Percentiles rank a stretch among this genome's conserved stretches.
Evolutionary conservation across 441 rosid genomes (phyloP).

Genomic region (Pelargonium cotyledonis): DNA sequence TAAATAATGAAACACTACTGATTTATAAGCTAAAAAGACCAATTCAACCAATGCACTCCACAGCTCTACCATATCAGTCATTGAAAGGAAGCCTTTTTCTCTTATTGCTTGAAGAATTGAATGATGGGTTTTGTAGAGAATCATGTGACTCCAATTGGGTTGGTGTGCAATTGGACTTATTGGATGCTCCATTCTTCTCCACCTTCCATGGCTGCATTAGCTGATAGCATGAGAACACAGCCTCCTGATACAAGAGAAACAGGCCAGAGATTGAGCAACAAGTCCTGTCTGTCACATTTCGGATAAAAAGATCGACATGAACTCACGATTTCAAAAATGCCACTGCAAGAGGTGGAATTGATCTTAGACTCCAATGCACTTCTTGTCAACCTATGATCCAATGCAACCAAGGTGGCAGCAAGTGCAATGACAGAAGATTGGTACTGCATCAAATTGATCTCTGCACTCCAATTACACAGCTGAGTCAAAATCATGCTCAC

Average conservation of each 20-base stretch:
- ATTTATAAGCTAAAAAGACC: background rate
- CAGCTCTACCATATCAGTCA: background rate
- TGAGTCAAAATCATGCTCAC: background rate
- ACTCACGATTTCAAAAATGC: conserved; percentile 49
- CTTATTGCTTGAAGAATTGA: conserved; percentile 28
- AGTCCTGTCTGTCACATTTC: background rate
- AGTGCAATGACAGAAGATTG: conserved; percentile 52
- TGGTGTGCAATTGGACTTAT: too few species aligned
- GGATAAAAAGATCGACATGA: background rate
- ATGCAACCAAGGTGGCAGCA: conserved; percentile 40
- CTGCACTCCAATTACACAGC: conserved; percentile 21
- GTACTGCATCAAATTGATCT: conserved; percentile 33
- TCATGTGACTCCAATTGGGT: too few species aligned
- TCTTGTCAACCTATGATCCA: conserved; percentile 34
- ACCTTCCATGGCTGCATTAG: conserved; percentile 33
- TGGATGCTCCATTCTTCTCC: conserved; percentile 10
- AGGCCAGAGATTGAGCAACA: background rate
- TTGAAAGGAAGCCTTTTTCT: conserved; percentile 35
- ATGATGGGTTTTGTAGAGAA: conserved; percentile 13
- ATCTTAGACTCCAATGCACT: conserved; percentile 31
- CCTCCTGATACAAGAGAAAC: conserved; percentile 34
- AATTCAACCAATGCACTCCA: too few species aligned
- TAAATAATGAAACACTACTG: background rate
- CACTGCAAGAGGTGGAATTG: conserved; percentile 25
- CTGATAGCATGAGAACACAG: conserved; percentile 44